These are phyloP conservation scores for Lippia alba DNA, from an alignment of 305 asterid genomes.

Conservation along the genomic window DNA sequence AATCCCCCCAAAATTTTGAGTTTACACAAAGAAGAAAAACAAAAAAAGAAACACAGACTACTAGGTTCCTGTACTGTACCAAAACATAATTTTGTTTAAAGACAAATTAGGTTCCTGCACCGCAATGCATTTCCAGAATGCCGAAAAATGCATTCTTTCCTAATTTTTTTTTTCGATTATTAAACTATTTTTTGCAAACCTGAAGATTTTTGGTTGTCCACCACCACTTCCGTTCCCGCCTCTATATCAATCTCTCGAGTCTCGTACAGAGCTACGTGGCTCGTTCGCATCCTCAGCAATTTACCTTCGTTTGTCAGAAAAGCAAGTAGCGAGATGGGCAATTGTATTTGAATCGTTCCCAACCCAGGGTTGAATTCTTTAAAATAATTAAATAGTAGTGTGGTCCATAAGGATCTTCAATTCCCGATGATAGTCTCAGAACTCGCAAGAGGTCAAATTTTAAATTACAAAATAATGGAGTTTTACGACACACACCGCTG, in stretches of 20 bases:
- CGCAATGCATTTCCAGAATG: neutral
- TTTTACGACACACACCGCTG: neutral
- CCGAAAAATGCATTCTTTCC: neutral
- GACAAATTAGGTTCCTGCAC: neutral
- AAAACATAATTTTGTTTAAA: too few species aligned
- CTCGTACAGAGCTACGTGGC: constrained; percentile 48
- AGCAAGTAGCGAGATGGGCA: constrained; percentile 22
- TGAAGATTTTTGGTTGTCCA: constrained; percentile 20
- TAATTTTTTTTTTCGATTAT: neutral
- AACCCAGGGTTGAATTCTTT: constrained; percentile 7
- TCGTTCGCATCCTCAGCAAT: constrained; percentile 47
- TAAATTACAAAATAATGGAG: neutral
- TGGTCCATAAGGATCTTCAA: constrained; percentile 33
- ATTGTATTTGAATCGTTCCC: constrained; percentile 2
- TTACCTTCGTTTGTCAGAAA: neutral
- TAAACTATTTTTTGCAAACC: constrained; percentile 11
- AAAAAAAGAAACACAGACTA: neutral
- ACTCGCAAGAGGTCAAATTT: constrained; percentile 5
- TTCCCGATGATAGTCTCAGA: constrained; percentile 24
- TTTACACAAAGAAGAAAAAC: neutral
- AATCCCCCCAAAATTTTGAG: constrained; percentile 9
- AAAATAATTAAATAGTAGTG: neutral
- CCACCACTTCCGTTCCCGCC: constrained; percentile 33
- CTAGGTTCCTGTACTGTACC: neutral
- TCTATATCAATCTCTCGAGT: constrained; percentile 19